Base-by-base conservation (phyloP, 2,329 filamentous ascomycete genomes). In the Arthroderma uncinatum region DNA sequence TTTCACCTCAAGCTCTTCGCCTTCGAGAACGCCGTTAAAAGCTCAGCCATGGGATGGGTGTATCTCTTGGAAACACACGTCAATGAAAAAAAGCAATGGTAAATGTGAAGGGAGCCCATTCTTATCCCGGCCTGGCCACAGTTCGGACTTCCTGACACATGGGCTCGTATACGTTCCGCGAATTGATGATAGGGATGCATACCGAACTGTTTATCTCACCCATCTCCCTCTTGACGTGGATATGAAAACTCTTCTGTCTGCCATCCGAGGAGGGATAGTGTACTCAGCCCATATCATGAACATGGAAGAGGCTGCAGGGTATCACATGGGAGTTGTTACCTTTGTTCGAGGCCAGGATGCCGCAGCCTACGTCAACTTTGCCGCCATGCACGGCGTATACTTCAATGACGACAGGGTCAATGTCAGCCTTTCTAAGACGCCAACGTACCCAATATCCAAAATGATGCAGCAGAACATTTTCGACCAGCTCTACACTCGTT, bases 131-230 rank as follows among this genome's bases (percentile, higher is more conserved):
- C 19, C 14, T 6, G 1, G 16, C 14, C 10, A 10, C 9, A 30
- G 9, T 37, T 2, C 4, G 14, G 30, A 39, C 19, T 21, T 19
- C 4, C 8, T 33, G 21, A 64, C 68, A 48, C 67, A 68, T 19
- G 68, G 67, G 0, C 59, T 71, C n/a, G 63, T 68, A 39, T 70
- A 67, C 48, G 59, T 65, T 0, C 68, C 68, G 4, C 50, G 58
- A 2, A 28, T 48, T 37, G 16, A 34, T 2, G 65, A 69, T 16
- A 53, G 50, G 3, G 62, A 70, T 42, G 58, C 61, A 2, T 68
- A 67, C 55, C 66, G 69, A 21, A 69, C 68, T 1, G 62, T 70
- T 30, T 63, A 60, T 16, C 62, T 71, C 8, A 64, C 66, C 16
- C 57, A 65, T 1, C 62, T 71, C 19, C 64, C 68, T 0, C 34